These are phyloP conservation scores for Mallotus nudiflorus DNA, from an alignment of 345 rosid genomes.

Conservation along the genomic window DNA sequence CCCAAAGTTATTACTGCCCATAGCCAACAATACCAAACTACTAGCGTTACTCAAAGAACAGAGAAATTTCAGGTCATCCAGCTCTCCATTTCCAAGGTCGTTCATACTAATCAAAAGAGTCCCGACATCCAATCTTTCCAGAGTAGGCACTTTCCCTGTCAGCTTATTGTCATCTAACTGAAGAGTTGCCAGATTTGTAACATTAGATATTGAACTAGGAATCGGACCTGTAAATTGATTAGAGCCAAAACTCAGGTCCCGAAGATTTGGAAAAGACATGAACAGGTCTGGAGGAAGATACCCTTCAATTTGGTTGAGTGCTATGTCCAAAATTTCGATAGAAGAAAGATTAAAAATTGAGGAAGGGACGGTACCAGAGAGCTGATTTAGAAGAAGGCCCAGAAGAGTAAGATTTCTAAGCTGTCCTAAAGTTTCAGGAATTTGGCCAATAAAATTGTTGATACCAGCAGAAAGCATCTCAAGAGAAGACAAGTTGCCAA, in stretches of 20 bases:
- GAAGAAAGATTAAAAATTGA: slow-evolving; percentile 26
- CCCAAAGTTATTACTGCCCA: neutral
- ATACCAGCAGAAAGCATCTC: neutral
- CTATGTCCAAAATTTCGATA: neutral
- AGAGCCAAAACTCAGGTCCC: neutral
- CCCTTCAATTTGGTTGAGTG: slow-evolving; percentile 8
- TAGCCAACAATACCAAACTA: neutral
- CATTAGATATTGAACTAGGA: neutral
- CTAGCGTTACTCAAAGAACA: neutral
- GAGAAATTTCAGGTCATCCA: neutral
- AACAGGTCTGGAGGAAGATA: slow-evolving; percentile 14
- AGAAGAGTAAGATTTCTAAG: neutral
- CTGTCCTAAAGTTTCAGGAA: slow-evolving; percentile 17
- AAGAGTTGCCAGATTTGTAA: neutral
- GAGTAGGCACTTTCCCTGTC: neutral
- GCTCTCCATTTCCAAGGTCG: neutral
- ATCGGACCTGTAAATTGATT: neutral
- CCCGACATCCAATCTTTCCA: neutral
- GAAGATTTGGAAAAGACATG: slow-evolving; percentile 7
- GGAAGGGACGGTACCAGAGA: slow-evolving; percentile 21
- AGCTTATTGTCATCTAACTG: neutral
- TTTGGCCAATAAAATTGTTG: slow-evolving; percentile 12
- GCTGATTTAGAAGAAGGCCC: neutral
- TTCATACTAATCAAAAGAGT: neutral
- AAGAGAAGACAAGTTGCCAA: slow-evolving; percentile 24